A percentile compares a stretch with the other conserved stretches of the same genome.
Conservation (phyloP, 2,329 filamentous ascomycete genomes). For the Hymenotorrendiella dingleyae region DNA sequence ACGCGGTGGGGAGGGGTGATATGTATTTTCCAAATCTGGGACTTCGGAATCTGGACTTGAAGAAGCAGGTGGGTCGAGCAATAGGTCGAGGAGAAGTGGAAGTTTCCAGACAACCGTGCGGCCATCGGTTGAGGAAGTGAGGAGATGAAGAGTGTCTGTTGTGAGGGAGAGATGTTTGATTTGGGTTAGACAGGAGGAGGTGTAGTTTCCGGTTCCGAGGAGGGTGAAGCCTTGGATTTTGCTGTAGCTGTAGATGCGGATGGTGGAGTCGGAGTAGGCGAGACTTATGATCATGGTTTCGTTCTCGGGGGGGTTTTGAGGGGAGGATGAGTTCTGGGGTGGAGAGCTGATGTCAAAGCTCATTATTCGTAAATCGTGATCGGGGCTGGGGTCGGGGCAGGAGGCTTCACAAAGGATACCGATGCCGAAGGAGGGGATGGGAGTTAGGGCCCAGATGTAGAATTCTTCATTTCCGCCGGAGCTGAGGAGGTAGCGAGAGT, state of each 20-base stretch:
- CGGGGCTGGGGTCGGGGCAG: conserved; percentile 45
- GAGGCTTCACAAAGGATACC: conserved; percentile 52
- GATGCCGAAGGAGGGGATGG: conserved; percentile 43
- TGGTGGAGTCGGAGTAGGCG: conserved; percentile 76
- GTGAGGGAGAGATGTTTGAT: conserved; percentile 35
- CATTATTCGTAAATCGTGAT: conserved; percentile 69
- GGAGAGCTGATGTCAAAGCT: conserved; percentile 57
- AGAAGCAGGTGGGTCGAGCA: too few species aligned
- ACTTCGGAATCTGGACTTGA: too few species aligned
- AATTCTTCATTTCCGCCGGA: conserved; percentile 87
- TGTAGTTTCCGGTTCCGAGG: conserved; percentile 54
- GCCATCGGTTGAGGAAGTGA: conserved; percentile 80
- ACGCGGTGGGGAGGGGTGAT: background rate
- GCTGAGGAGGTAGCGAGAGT: conserved; percentile 64
- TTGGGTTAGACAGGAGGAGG: conserved; percentile 71
- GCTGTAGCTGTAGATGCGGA: conserved; percentile 53
- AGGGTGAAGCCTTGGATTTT: conserved; percentile 39
- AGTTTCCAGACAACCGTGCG: conserved; percentile 57
- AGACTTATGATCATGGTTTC: conserved; percentile 53
- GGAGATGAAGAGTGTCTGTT: conserved; percentile 35
- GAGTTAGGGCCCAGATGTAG: conserved; percentile 67
- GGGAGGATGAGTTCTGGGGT: conserved; percentile 2
- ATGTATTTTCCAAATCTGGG: background rate
- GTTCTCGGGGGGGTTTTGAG: background rate
- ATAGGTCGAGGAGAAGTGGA: background rate